Evolutionary conservation across 306 rosid genomes (phyloP).

Genomic region (Cucumis hystrix): DNA sequence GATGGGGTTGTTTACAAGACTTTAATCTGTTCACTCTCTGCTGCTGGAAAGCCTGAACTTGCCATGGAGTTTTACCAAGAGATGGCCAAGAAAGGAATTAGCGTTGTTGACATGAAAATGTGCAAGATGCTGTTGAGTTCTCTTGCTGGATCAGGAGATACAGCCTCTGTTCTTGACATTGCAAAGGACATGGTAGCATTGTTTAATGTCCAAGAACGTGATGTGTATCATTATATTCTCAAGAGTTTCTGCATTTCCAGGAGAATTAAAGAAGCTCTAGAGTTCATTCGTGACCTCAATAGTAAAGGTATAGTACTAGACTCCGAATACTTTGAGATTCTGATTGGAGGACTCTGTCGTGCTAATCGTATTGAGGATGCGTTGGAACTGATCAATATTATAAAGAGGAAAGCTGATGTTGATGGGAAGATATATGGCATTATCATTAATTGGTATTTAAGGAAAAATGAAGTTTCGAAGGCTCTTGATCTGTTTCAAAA

Average conservation of each 20-base stretch:
- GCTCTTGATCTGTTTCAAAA: slow-evolving; percentile 50
- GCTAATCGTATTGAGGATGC: slow-evolving; percentile 53
- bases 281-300: slow-evolving; percentile 59
- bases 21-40: slow-evolving; percentile 43
- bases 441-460: slow-evolving; percentile 51
- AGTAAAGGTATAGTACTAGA: slow-evolving; percentile 39
- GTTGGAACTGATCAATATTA: slow-evolving; percentile 56
- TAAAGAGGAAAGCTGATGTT: slow-evolving; percentile 36
- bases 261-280: slow-evolving; percentile 66
- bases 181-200: slow-evolving; percentile 54
- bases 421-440: slow-evolving; percentile 42
- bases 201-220: slow-evolving; percentile 32
- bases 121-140: slow-evolving; percentile 45
- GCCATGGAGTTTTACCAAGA: slow-evolving; percentile 83
- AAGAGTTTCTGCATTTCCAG: slow-evolving; percentile 57
- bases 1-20: slow-evolving; percentile 48
- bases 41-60: slow-evolving; percentile 51
- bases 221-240: slow-evolving; percentile 40
- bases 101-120: slow-evolving; percentile 36
- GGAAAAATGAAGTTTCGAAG: slow-evolving; percentile 30
- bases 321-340: slow-evolving; percentile 42
- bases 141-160: slow-evolving; percentile 50
- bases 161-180: slow-evolving; percentile 32
- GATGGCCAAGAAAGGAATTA: slow-evolving; percentile 44
- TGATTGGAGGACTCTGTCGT: slow-evolving; percentile 69